A percentile compares a stretch with the other conserved stretches of the same genome.
phyloP scores from a whole-genome alignment of 2,329 filamentous ascomycete genomes.

The Clonostachys rosea region DNA sequence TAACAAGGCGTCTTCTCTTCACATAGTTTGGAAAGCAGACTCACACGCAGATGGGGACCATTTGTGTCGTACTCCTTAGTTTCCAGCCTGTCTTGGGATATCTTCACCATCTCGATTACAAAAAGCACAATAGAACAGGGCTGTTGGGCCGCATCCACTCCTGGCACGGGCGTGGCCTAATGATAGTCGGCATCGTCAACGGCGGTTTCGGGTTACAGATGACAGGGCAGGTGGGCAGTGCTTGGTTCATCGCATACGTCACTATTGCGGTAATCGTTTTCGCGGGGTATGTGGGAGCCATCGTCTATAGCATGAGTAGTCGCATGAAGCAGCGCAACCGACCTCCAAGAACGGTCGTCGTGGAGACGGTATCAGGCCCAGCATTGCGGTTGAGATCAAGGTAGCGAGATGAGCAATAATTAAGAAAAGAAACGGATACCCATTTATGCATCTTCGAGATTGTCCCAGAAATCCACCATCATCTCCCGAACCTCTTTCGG shows the following conservation, averaged over 20 bases:
- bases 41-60: slow-evolving; percentile 53
- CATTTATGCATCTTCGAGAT: no score
- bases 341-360: no score
- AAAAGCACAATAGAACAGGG: slow-evolving; percentile 39
- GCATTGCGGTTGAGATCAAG: no score
- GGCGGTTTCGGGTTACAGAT: slow-evolving; percentile 57
- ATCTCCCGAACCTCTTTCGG: slow-evolving; percentile 9
- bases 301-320: slow-evolving; percentile 1
- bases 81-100: slow-evolving; percentile 55
- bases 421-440: no score
- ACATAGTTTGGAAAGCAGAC: slow-evolving; percentile 44
- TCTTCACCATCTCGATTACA: slow-evolving; percentile 51
- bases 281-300: slow-evolving; percentile 32
- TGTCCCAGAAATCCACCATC: slow-evolving; percentile 11
- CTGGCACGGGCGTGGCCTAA: slow-evolving; percentile 56
- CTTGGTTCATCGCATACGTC: slow-evolving; percentile 47
- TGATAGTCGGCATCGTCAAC: slow-evolving; percentile 58
- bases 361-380: no score
- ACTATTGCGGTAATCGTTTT: slow-evolving; percentile 47
- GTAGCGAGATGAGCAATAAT: no score
- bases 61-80: slow-evolving; percentile 46
- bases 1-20: no score
- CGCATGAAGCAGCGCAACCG: no score
- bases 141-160: slow-evolving; percentile 52
- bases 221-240: slow-evolving; percentile 22